phyloP scores from a whole-genome alignment of 2,329 filamentous ascomycete species.

The Cercospora sp. region DNA sequence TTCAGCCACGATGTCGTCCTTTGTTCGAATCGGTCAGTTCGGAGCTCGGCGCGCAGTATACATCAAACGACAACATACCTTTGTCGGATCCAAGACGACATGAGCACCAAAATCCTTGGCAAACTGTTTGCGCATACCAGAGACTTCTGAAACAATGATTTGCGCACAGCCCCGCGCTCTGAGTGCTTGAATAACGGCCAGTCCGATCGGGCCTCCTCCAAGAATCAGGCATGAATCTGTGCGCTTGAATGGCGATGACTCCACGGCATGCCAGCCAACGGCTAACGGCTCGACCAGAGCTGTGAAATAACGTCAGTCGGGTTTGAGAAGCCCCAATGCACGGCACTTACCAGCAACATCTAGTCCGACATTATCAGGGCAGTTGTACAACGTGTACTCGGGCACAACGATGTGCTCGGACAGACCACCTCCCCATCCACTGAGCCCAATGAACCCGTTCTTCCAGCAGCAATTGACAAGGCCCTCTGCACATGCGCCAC shows the following conservation, averaged over 20 bases:
- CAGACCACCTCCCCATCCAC: conserved; percentile 56
- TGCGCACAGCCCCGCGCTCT: conserved; percentile 47
- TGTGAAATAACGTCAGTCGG: conserved; percentile 13
- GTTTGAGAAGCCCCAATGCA: background rate
- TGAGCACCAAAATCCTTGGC: conserved; percentile 55
- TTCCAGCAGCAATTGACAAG: conserved; percentile 57
- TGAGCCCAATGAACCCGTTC: conserved; percentile 56
- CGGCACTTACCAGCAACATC: conserved; percentile 48
- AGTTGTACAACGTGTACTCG: conserved; percentile 47
- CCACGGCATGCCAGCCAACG: conserved; percentile 59
- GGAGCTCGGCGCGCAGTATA: conserved; percentile 29
- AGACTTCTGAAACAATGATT: conserved; percentile 58
- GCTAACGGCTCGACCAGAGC: conserved; percentile 57
- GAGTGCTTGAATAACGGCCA: conserved; percentile 52
- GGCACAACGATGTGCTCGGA: conserved; percentile 56
- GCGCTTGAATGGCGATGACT: conserved; percentile 51
- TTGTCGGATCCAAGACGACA: conserved; percentile 53
- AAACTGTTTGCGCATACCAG: conserved; percentile 50
- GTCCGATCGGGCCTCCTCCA: conserved; percentile 57
- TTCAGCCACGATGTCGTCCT: conserved; percentile 50
- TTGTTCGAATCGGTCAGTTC: conserved; percentile 51
- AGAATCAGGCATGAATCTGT: conserved; percentile 52
- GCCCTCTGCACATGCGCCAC: conserved; percentile 54
- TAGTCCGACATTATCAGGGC: conserved; percentile 55
- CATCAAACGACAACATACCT: conserved; percentile 43